Conservation (phyloP, 129 eudicot species). For the Chrysanthemum makinoi region DNA sequence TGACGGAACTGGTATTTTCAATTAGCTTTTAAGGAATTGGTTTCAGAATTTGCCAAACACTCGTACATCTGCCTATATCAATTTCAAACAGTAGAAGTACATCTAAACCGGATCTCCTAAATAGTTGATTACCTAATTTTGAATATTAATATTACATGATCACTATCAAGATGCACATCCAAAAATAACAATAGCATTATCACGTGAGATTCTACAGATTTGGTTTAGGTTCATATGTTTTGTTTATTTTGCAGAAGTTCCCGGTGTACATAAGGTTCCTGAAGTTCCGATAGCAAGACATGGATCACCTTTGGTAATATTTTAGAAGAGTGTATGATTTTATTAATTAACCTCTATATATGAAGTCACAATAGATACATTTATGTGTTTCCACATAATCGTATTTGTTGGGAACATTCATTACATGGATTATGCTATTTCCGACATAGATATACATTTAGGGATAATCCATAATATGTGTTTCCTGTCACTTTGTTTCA, state of each 20-base stretch:
- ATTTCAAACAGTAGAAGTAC: background rate
- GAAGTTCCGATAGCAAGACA: conserved; percentile 33
- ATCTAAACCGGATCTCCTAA: background rate
- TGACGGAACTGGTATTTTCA: conserved; percentile 2
- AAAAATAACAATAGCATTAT: background rate
- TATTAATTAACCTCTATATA: conserved; percentile 7
- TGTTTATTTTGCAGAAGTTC: conserved; percentile 35
- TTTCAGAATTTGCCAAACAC: background rate
- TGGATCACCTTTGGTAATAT: conserved; percentile 38
- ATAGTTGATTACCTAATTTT: background rate
- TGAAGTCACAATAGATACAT: background rate
- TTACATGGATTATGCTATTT: background rate
- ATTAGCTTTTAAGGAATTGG: background rate
- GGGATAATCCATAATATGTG: background rate
- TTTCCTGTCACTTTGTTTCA: background rate
- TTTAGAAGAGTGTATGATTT: conserved; percentile 12
- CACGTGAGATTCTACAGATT: background rate
- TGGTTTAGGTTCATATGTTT: conserved; percentile 2
- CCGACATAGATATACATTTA: conserved; percentile 1
- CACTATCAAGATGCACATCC: background rate
- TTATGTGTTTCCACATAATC: background rate
- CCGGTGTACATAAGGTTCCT: conserved; percentile 21
- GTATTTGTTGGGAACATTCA: conserved; percentile 4
- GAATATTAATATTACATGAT: background rate
- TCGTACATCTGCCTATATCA: background rate